Conservation (phyloP, 2,329 filamentous ascomycete genomes). For the Fusarium albidum region DNA sequence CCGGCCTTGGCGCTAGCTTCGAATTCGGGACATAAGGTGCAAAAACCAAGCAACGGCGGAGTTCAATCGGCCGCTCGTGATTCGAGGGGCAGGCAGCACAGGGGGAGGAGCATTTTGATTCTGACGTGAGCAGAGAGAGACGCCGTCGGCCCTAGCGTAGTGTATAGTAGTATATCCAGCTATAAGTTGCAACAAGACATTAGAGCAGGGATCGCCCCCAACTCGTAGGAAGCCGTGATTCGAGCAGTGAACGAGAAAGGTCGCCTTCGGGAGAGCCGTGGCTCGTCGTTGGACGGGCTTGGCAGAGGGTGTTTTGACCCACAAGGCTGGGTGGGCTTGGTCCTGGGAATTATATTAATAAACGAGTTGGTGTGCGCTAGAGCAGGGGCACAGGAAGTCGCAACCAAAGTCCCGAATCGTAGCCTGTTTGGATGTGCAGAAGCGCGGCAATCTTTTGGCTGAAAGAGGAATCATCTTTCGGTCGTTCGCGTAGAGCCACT, state of each 20-base stretch:
- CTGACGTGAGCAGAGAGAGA: slow-evolving; percentile 17
- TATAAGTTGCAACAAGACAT: no score
- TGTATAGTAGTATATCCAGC: no score
- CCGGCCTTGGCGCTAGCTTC: not conserved
- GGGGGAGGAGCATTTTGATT: slow-evolving; percentile 1
- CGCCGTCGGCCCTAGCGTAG: not conserved
- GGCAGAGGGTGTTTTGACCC: slow-evolving; percentile 7
- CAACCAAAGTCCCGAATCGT: slow-evolving; percentile 22
- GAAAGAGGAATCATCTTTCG: slow-evolving; percentile 19
- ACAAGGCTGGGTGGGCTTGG: slow-evolving; percentile 29
- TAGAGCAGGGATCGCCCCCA: not conserved
- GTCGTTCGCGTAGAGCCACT: not conserved
- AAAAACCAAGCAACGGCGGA: not conserved
- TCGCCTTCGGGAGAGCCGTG: slow-evolving; percentile 1
- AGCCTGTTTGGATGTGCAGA: not conserved
- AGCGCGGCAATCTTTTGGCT: slow-evolving; percentile 8
- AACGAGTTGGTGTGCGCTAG: slow-evolving; percentile 14
- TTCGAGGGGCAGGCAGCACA: not conserved
- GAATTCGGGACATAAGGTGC: no score
- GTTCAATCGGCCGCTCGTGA: not conserved
- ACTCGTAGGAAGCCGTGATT: not conserved
- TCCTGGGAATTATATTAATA: slow-evolving; percentile 15
- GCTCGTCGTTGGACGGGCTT: slow-evolving; percentile 4
- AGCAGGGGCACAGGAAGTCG: not conserved
- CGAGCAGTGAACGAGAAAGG: not conserved